A percentile compares a stretch with the other conserved stretches of the same genome.
Evolutionary conservation across 345 rosid genomes (phyloP).

Genomic region (Moringa oleifera): DNA sequence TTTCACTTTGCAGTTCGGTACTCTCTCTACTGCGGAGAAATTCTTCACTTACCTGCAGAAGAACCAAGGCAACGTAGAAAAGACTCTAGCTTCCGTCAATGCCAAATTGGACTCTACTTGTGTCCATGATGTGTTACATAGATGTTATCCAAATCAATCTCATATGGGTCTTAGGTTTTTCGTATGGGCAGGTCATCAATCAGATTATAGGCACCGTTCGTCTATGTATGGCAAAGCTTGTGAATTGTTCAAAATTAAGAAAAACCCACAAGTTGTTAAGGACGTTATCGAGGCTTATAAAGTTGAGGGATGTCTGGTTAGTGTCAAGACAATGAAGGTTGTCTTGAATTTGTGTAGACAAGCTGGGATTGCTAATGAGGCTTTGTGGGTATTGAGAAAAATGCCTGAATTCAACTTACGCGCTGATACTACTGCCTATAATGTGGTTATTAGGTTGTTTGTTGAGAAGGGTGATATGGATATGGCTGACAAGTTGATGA

Average conservation of each 20-base stretch:
- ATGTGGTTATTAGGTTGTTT: slow-evolving; percentile 62
- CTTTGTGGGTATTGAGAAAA: slow-evolving; percentile 60
- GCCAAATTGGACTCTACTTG: slow-evolving; percentile 42
- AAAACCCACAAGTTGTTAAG: slow-evolving; percentile 39
- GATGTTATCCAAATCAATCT: slow-evolving; percentile 36
- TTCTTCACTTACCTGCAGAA: slow-evolving; percentile 35
- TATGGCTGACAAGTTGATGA: slow-evolving; percentile 51
- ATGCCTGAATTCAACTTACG: slow-evolving; percentile 53
- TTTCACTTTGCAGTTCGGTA: slow-evolving; percentile 26
- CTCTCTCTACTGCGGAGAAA: slow-evolving; percentile 37
- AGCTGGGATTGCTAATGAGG: slow-evolving; percentile 56
- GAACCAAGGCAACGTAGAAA: slow-evolving; percentile 40
- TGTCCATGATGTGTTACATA: slow-evolving; percentile 49
- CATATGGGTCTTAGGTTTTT: slow-evolving; percentile 67
- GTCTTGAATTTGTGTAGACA: slow-evolving; percentile 63
- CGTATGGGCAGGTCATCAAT: slow-evolving; percentile 72
- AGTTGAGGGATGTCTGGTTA: slow-evolving; percentile 44
- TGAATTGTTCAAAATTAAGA: slow-evolving; percentile 42
- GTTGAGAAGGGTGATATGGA: slow-evolving; percentile 57
- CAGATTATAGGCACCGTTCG: slow-evolving; percentile 57
- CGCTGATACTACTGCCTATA: slow-evolving; percentile 47
- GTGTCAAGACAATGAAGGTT: slow-evolving; percentile 52
- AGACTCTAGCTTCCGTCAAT: slow-evolving; percentile 32
- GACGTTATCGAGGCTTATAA: slow-evolving; percentile 52
- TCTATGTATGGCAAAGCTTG: slow-evolving; percentile 63